phyloP scores from a whole-genome alignment of 257 asterid genomes.

The Penstemon newberryi region DNA sequence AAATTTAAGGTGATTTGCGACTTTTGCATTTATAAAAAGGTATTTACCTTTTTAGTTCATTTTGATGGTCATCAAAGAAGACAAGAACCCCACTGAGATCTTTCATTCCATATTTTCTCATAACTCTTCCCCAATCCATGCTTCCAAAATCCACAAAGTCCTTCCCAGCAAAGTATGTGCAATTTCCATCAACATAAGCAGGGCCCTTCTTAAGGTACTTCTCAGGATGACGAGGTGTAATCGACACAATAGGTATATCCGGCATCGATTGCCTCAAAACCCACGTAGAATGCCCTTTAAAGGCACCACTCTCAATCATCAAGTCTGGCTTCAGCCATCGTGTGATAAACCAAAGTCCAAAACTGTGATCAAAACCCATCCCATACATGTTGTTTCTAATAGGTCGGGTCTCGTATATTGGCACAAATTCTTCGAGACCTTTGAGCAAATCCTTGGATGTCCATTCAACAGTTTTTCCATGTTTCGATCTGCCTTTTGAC shows the following conservation, averaged over 20 bases:
- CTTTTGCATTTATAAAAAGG: not conserved
- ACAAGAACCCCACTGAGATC: conserved; percentile 74
- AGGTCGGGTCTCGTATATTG: conserved; percentile 85
- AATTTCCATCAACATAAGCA: conserved; percentile 94
- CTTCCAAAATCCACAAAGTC: conserved; percentile 96
- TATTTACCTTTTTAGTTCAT: conserved; percentile 83
- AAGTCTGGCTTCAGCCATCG: conserved; percentile 82
- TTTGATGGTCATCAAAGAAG: conserved; percentile 98
- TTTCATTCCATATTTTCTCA: conserved; percentile 70
- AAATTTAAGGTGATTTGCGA: not conserved
- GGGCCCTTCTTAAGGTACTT: conserved; percentile 95
- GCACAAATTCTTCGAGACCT: conserved; percentile 90
- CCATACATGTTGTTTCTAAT: conserved; percentile 91
- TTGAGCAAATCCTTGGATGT: conserved; percentile 77
- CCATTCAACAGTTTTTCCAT: conserved; percentile 90
- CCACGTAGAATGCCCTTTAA: conserved; percentile 99
- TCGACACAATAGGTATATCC: conserved; percentile 68
- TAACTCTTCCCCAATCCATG: conserved; percentile 80
- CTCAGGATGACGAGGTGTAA: conserved; percentile 97
- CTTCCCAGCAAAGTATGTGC: conserved; percentile 93
- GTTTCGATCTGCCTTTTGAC: conserved; percentile 99
- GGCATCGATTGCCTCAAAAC: conserved; percentile 97
- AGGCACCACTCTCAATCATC: conserved; percentile 98
- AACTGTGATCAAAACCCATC: conserved; percentile 98
- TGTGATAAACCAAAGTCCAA: conserved; percentile 95